These are phyloP conservation scores for Remersonia thermophila DNA, from an alignment of 2,329 filamentous ascomycete genomes.

Conservation along the genomic window DNA sequence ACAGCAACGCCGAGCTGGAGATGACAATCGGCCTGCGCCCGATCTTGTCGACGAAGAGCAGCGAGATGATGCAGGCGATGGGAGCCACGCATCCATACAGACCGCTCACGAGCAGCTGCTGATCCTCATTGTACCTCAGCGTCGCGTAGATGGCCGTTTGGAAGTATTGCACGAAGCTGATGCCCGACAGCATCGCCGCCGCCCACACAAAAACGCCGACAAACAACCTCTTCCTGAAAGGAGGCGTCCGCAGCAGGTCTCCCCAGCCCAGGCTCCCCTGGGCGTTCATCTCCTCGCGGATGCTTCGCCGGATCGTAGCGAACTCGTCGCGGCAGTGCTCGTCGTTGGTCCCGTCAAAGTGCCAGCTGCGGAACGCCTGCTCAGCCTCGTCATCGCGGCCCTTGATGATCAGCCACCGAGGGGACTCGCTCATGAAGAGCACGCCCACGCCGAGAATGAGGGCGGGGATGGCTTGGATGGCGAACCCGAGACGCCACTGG, in stretches of 20 bases:
- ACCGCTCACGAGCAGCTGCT: conserved; percentile 28
- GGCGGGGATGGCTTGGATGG: conserved; percentile 25
- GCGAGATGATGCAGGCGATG: conserved; percentile 24
- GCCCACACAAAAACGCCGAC: conserved; percentile 30
- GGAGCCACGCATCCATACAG: conserved; percentile 28
- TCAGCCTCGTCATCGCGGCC: conserved; percentile 26
- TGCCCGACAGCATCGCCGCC: conserved; percentile 29
- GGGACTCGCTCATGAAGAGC: conserved; percentile 25
- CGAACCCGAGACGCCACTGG: conserved; percentile 28
- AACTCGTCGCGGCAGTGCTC: conserved; percentile 27
- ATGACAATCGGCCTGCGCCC: conserved; percentile 26
- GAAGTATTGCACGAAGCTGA: conserved; percentile 31
- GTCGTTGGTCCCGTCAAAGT: conserved; percentile 24
- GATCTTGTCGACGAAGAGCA: conserved; percentile 28
- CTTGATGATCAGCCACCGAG: conserved; percentile 26
- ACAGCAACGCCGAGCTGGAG: conserved; percentile 24
- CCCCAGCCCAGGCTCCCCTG: conserved; percentile 22
- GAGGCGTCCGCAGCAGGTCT: conserved; percentile 21
- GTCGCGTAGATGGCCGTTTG: conserved; percentile 31
- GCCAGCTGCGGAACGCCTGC: conserved; percentile 23
- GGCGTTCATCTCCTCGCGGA: conserved; percentile 22
- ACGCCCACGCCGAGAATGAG: conserved; percentile 24
- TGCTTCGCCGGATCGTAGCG: conserved; percentile 24
- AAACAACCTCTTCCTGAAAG: conserved; percentile 27
- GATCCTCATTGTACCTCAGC: conserved; percentile 25